These are phyloP conservation scores for Apium graveolens DNA, from an alignment of 129 eudicot genomes.

Conservation along the genomic window DNA sequence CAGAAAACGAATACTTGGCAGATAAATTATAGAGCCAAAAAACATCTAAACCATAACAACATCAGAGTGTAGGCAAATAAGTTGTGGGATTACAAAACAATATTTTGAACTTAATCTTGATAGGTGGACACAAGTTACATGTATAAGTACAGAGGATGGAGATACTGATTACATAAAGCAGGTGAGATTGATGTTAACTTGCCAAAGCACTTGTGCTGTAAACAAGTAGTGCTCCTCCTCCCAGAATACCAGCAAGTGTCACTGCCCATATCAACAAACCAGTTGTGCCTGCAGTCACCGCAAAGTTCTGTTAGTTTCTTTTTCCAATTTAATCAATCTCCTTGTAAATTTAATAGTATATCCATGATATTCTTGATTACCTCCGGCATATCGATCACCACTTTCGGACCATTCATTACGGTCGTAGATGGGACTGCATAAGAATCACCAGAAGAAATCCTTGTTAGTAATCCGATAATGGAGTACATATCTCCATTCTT, in stretches of 20 bases:
- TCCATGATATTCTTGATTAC: constrained; percentile 19
- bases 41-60: background rate
- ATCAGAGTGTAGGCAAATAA: background rate
- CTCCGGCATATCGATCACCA: constrained; percentile 83
- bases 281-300: constrained; percentile 40
- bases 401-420: constrained; percentile 69
- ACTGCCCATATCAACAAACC: constrained; percentile 90
- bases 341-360: background rate
- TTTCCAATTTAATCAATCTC: background rate
- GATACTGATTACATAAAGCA: background rate
- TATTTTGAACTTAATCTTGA: background rate
- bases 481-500: background rate
- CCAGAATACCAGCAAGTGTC: constrained; percentile 78
- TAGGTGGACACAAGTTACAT: background rate
- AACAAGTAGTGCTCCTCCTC: constrained; percentile 92
- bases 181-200: constrained; percentile 31
- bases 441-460: background rate
- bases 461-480: background rate
- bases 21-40: background rate
- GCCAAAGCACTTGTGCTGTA: constrained; percentile 98
- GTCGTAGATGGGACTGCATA: constrained; percentile 70
- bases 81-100: background rate
- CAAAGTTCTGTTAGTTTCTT: background rate
- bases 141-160: background rate
- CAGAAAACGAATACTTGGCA: background rate